Conservation (phyloP, 2,329 filamentous ascomycete species). For the Fusarium udum region DNA sequence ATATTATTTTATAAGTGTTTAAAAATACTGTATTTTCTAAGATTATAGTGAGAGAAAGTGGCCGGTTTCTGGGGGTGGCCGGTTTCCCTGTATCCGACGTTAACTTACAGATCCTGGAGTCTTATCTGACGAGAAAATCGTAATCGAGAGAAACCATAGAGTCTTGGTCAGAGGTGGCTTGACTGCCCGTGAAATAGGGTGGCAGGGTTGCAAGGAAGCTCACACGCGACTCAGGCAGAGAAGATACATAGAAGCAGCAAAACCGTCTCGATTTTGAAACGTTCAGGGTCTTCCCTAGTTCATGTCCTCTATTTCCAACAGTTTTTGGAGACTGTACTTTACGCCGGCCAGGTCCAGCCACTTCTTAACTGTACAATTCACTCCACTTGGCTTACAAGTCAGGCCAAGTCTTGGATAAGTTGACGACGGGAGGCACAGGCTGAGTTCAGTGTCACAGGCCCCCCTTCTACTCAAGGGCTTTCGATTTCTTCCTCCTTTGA, state of each 20-base stretch:
- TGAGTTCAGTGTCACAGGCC: constrained; percentile 20
- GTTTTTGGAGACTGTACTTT: background rate
- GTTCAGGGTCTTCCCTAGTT: constrained; percentile 8
- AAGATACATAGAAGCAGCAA: constrained; percentile 26
- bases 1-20: too few relatives aligned
- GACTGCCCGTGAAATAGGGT: constrained; percentile 12
- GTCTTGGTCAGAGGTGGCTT: constrained; percentile 4
- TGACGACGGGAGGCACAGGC: constrained; percentile 19
- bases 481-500: constrained; percentile 26
- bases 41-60: too few relatives aligned
- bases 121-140: constrained; percentile 12
- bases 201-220: constrained; percentile 22
- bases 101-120: constrained; percentile 13
- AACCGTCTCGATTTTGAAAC: constrained; percentile 7
- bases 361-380: background rate
- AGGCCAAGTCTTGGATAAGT: background rate
- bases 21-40: too few relatives aligned
- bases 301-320: background rate
- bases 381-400: background rate
- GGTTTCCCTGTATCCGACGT: too few relatives aligned
- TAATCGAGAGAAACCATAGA: background rate
- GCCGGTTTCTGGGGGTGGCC: too few relatives aligned
- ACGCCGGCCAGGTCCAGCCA: constrained; percentile 18
- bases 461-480: constrained; percentile 29
- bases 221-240: background rate